These are phyloP conservation scores for Quillaja saponaria DNA, from an alignment of 306 rosid species.

Conservation along the genomic window DNA sequence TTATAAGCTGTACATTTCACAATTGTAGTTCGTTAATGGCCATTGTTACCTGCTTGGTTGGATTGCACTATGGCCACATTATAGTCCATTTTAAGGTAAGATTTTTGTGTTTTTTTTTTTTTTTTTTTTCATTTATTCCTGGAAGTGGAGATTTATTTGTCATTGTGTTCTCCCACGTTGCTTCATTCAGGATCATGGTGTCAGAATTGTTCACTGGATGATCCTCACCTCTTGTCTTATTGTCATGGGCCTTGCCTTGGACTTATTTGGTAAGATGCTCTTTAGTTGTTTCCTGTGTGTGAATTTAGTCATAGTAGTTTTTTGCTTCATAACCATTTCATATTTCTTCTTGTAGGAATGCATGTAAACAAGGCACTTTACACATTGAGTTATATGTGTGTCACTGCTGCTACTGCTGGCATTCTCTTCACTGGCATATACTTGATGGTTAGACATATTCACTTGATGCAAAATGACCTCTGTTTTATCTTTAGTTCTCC, in stretches of 20 bases:
- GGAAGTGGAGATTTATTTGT: not conserved
- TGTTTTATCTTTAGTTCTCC: slow-evolving; percentile 6
- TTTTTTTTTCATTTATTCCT: not conserved
- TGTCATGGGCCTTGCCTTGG: slow-evolving; percentile 59
- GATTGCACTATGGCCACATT: slow-evolving; percentile 88
- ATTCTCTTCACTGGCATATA: slow-evolving; percentile 72
- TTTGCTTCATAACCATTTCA: slow-evolving; percentile 2
- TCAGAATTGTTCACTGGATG: slow-evolving; percentile 75
- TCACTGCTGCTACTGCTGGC: slow-evolving; percentile 87
- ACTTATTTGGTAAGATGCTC: slow-evolving; percentile 53
- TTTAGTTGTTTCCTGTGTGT: not conserved
- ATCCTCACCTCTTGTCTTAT: slow-evolving; percentile 65
- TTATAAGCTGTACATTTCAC: slow-evolving; percentile 10
- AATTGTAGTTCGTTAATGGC: slow-evolving; percentile 82
- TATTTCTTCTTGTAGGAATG: slow-evolving; percentile 51
- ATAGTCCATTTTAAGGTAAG: slow-evolving; percentile 82
- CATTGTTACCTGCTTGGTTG: slow-evolving; percentile 85
- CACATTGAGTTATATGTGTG: slow-evolving; percentile 77
- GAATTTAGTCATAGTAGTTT: not conserved
- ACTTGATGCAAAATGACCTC: not conserved
- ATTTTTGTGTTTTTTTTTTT: not conserved
- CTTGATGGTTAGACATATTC: slow-evolving; percentile 60
- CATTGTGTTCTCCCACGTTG: slow-evolving; percentile 1
- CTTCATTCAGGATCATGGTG: slow-evolving; percentile 68
- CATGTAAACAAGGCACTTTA: slow-evolving; percentile 90